Evolutionary conservation across 768 basidiomycete genomes (phyloP).

Genomic region (Scleroderma bovista): DNA sequence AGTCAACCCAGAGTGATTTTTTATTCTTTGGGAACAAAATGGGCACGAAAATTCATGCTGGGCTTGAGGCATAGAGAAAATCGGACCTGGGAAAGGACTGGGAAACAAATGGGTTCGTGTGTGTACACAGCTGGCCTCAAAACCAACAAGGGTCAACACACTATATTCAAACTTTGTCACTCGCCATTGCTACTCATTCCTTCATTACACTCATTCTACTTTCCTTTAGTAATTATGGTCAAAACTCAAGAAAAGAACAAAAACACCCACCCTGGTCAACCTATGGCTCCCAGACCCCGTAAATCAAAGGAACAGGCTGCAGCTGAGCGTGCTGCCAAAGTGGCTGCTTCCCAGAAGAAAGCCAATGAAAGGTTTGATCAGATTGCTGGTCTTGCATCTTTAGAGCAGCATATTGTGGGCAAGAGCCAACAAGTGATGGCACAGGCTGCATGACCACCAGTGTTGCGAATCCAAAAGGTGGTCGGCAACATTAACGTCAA

Average conservation of each 20-base stretch:
- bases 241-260: background rate
- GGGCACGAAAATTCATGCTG: background rate
- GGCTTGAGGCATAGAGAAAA: too few relatives aligned
- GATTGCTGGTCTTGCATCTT: background rate
- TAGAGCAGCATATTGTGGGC: background rate
- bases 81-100: too few relatives aligned
- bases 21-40: background rate
- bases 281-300: background rate
- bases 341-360: background rate
- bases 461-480: background rate
- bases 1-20: background rate
- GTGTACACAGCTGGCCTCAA: background rate
- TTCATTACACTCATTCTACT: background rate
- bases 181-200: background rate
- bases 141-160: background rate
- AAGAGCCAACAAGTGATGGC: background rate
- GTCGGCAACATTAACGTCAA: background rate
- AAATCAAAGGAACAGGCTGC: background rate
- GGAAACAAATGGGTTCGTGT: background rate
- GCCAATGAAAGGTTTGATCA: background rate
- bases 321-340: background rate
- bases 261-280: background rate
- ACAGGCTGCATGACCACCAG: background rate
- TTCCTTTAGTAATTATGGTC: background rate
- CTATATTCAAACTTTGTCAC: background rate